Conservation (phyloP, 139 green algal genomes). For the Chlamydomonas sphaeroides region DNA sequence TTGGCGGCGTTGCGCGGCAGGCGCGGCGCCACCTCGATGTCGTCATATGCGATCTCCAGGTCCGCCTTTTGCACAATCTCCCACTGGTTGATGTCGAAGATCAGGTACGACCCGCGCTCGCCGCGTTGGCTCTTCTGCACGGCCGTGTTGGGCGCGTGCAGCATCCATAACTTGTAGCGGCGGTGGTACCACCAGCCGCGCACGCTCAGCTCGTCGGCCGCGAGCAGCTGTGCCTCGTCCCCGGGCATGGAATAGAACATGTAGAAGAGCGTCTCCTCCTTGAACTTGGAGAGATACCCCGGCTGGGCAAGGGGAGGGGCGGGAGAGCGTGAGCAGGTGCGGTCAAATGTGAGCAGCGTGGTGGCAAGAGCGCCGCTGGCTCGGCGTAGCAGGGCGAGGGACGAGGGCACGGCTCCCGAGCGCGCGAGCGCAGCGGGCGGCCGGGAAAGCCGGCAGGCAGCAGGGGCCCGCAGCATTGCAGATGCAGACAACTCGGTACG, state of each 20-base stretch:
- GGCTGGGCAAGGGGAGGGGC: constrained; percentile 52
- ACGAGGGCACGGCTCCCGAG: too few species aligned
- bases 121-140: constrained; percentile 80
- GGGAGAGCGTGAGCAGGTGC: not conserved
- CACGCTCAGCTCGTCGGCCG: constrained; percentile 92
- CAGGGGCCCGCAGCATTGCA: too few species aligned
- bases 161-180: constrained; percentile 88
- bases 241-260: constrained; percentile 81
- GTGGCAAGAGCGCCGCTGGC: too few species aligned
- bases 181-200: constrained; percentile 93
- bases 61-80: constrained; percentile 75
- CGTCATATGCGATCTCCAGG: constrained; percentile 70
- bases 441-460: too few species aligned
- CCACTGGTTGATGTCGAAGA: constrained; percentile 93
- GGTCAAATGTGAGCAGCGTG: too few species aligned
- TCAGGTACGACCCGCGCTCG: constrained; percentile 91
- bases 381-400: too few species aligned
- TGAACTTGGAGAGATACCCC: constrained; percentile 94
- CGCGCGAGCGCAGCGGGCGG: too few species aligned
- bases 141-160: constrained; percentile 77
- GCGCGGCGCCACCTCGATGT: constrained; percentile 70
- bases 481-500: too few species aligned
- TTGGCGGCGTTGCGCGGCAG: constrained; percentile 52
- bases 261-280: constrained; percentile 98
- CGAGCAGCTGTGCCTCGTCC: constrained; percentile 92